A percentile compares a stretch with the other conserved stretches of the same genome.
Conservation (phyloP, 2,329 filamentous ascomycete genomes). For the Hypoxylon sp. region DNA sequence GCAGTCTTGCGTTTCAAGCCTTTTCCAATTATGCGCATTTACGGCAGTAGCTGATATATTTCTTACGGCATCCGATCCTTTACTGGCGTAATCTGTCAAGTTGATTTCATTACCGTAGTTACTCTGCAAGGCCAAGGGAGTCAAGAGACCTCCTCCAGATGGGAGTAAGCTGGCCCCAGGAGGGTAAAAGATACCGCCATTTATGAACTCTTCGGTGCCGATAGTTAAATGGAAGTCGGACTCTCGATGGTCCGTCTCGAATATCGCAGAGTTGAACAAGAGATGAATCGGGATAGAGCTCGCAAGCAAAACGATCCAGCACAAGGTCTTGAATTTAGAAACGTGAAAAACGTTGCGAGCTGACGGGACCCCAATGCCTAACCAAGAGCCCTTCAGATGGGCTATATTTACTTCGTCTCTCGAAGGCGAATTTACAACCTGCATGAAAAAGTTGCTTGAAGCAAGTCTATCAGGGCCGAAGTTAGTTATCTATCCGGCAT, state of each 20-base stretch:
- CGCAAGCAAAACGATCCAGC: constrained; percentile 46
- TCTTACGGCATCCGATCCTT: background rate
- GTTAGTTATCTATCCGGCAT: background rate
- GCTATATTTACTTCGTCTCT: constrained; percentile 64
- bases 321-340: constrained; percentile 35
- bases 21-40: background rate
- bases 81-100: constrained; percentile 19
- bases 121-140: background rate
- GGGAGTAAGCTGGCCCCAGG: constrained; percentile 25
- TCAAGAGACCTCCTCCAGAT: background rate
- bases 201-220: constrained; percentile 12
- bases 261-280: constrained; percentile 43
- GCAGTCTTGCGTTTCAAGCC: constrained; percentile 35
- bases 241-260: constrained; percentile 18
- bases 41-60: constrained; percentile 17
- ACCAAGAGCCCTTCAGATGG: constrained; percentile 59
- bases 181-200: constrained; percentile 20
- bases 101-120: constrained; percentile 7
- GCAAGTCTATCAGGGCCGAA: constrained; percentile 1
- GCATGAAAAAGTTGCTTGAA: constrained; percentile 50
- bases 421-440: constrained; percentile 65
- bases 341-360: constrained; percentile 56
- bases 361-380: constrained; percentile 63
- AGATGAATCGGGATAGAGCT: constrained; percentile 52
- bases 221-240: constrained; percentile 32